Evolutionary conservation across 2,329 filamentous ascomycete species (phyloP), one percentile per base, ranked within the genome.

Genomic region (Hirsutella rhossiliensis): DNA sequence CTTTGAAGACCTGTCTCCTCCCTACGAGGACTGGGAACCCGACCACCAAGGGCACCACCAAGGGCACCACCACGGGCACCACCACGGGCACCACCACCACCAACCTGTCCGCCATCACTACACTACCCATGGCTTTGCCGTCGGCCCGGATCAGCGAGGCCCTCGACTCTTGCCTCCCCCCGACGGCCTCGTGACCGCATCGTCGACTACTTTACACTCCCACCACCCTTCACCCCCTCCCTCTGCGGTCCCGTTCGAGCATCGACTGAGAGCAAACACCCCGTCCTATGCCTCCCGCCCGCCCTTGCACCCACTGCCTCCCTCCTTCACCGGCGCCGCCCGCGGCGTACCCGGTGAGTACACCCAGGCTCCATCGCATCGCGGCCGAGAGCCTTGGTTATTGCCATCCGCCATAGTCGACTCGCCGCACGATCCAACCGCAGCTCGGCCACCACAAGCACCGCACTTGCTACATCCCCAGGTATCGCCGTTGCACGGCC

Each of bases 61-160:
- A 5, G 31, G 31, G 4, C 48, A 47, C 34, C 27, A 53, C 48
- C 34, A 49, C 4, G n/a, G 20, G 11, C 37, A 53, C 43, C 47
- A 48, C 38, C 50, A 52, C 17, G 37, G 40, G 43, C 43, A 45
- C 45, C 48, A 43, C 37, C 48, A 47, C 37, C 27, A 53, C 47
- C 34, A 49, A 53, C 39, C 32, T 9, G 37, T 43, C 40, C 40
- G 38, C 31, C 38, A 44, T 19, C 4, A 41, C 32, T 5, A 17
- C 43, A 41, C 36, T 37, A 32, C 28, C 40, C 59, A 58, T 30
- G 50, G 50, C 44, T 56, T 57, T 46, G 45, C 54, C 7, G 49
- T 53, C 45, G 51, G 54, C 47, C 54, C 52, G 38, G 50, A 52
- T 37, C 58, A 53, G 15, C 54, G 62, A 40, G 42, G 47, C 29